Percentiles rank a stretch among this genome's conserved stretches.
Conservation (phyloP, 2,329 filamentous ascomycete species). For the Claviceps cyperi region DNA sequence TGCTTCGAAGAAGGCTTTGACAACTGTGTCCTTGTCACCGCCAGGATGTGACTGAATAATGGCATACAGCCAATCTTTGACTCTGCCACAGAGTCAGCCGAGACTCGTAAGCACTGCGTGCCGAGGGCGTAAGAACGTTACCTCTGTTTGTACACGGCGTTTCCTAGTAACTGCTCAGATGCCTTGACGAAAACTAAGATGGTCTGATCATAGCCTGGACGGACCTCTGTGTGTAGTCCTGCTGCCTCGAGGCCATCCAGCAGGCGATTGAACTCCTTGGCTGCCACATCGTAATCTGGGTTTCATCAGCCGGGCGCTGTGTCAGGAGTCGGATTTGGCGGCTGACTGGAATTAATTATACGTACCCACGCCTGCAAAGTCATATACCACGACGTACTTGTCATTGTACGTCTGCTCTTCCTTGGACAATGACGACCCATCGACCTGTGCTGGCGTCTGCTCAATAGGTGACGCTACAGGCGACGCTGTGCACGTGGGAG, state of each 20-base stretch:
- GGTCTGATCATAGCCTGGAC: constrained; percentile 52
- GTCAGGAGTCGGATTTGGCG: no score
- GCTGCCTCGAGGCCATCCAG: constrained; percentile 45
- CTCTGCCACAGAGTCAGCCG: constrained; percentile 25
- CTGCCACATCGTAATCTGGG: constrained; percentile 20
- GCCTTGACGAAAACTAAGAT: constrained; percentile 53
- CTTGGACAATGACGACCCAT: background rate
- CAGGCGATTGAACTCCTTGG: constrained; percentile 27
- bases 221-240: constrained; percentile 56
- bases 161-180: constrained; percentile 46
- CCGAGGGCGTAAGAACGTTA: constrained; percentile 11
- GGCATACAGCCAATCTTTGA: constrained; percentile 63
- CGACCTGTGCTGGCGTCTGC: background rate
- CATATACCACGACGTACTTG: constrained; percentile 25
- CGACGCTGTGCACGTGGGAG: background rate
- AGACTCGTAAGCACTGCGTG: background rate
- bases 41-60: constrained; percentile 50
- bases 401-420: constrained; percentile 3
- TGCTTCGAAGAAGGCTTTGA: constrained; percentile 39
- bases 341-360: no score
- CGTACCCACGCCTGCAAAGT: constrained; percentile 22
- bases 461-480: background rate
- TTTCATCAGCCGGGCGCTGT: constrained; percentile 1
- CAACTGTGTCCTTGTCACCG: constrained; percentile 34
- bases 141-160: constrained; percentile 54